Evolutionary conservation across 768 basidiomycete species (phyloP).

Genomic region (Mycena rebaudengoi): DNA sequence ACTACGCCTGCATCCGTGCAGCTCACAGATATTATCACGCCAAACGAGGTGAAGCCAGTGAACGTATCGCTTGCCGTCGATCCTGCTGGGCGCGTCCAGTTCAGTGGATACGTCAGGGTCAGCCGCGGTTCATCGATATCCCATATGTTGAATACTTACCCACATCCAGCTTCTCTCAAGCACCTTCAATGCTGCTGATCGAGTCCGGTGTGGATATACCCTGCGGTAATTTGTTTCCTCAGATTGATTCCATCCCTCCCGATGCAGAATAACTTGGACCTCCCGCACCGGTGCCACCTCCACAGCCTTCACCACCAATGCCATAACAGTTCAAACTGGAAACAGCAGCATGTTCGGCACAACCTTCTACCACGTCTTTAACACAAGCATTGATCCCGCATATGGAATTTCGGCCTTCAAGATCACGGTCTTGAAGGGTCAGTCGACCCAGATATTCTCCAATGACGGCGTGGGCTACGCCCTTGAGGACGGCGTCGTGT

Average conservation of each 20-base stretch:
- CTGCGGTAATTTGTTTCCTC: not conserved
- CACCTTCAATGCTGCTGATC: not conserved
- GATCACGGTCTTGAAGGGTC: not conserved
- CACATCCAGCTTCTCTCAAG: not conserved
- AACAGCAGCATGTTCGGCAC: constrained; percentile 24
- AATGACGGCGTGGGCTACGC: not conserved
- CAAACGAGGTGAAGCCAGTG: constrained; percentile 22
- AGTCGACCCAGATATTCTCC: not conserved
- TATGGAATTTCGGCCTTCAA: constrained; percentile 15
- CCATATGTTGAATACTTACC: too few relatives aligned
- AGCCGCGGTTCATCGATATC: not conserved
- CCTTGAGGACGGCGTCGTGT: too few relatives aligned
- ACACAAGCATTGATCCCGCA: constrained; percentile 8
- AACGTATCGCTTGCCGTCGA: constrained; percentile 17
- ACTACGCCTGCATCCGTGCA: constrained; percentile 27
- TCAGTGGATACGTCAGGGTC: constrained; percentile 22
- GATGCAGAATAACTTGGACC: constrained; percentile 3
- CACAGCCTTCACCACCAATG: not conserved
- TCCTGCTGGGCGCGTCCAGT: not conserved
- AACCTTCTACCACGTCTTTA: constrained; percentile 24
- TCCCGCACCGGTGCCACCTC: constrained; percentile 2
- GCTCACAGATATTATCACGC: constrained; percentile 25
- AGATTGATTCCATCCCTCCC: not conserved
- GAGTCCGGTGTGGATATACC: constrained; percentile 1
- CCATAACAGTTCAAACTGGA: not conserved